A percentile compares a stretch with the other conserved stretches of the same genome.
phyloP scores from a whole-genome alignment of 768 basidiomycete species.

The Rhodotorula diobovata region DNA sequence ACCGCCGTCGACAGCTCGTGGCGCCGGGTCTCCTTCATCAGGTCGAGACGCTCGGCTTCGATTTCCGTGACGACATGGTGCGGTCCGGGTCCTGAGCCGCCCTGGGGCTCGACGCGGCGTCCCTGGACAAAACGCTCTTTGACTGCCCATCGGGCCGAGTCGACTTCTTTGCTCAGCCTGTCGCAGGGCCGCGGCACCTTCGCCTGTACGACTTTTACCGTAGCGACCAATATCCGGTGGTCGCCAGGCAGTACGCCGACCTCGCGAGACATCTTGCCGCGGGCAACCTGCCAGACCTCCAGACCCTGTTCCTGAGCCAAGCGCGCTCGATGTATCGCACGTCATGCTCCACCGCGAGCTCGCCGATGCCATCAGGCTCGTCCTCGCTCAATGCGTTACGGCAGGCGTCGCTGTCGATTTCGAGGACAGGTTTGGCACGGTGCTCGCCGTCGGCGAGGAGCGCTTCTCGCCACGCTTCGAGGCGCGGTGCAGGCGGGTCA shows the following conservation, averaged over 20 bases:
- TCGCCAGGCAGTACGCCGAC: too few species aligned
- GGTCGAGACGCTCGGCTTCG: neutral
- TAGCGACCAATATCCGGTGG: too few species aligned
- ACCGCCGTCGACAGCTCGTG: too few species aligned
- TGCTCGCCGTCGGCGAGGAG: neutral
- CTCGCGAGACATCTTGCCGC: neutral
- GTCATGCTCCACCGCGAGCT: neutral
- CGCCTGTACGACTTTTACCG: neutral
- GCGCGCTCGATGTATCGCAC: neutral
- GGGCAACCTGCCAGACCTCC: neutral
- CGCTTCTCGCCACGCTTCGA: neutral
- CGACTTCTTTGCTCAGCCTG: rapidly evolving
- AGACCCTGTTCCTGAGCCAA: neutral
- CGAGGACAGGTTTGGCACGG: neutral
- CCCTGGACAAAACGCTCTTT: neutral
- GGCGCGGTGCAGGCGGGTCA: neutral
- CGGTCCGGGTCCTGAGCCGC: too few species aligned
- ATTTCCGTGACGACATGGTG: neutral
- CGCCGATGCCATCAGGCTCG: neutral
- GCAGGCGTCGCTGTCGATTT: neutral
- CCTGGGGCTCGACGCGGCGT: neutral
- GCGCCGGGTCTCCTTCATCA: neutral
- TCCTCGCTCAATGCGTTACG: neutral
- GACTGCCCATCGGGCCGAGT: neutral
- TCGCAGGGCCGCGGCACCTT: neutral